Base-by-base conservation (phyloP, 2,329 filamentous ascomycete genomes). In the Ophiocordyceps camponoti-saundersi region DNA sequence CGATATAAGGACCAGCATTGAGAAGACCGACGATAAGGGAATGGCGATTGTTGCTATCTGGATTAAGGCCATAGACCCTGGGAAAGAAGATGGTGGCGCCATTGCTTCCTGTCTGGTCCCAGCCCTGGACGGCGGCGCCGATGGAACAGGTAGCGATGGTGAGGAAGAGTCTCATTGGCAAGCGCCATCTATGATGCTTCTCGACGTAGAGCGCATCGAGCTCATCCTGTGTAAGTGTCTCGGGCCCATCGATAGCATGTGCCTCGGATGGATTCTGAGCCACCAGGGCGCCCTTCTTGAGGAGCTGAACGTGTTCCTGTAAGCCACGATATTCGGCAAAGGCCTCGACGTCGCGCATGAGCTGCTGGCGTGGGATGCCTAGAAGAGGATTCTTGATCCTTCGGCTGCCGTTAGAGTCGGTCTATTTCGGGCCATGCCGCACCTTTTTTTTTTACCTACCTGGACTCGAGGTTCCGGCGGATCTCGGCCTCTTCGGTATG, bases 131-230 rank as follows among this genome's bases (percentile, higher is more conserved):
- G 13, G 79, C 79, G 26, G 80, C 80, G 47, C 77, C 80, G 45
- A 84, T 73, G 42, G 80, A 82, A 59, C 78, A 82, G 15, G 77
- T 72, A 3, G 72, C 65, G 50, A 85, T 82, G 32, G 80, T 82
- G 50, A 80, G 70, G 65, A 78, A 81, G 6, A 85, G 66, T 52
- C 71, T 71, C 53, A 56, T 63, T 0, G 81, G 78, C 49, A 80
- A 72, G 48, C 71, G 68, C 77, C 81, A 85, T 54, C 77, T 79
- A 68, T 85, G 79, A 6, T 71, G 66, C 42, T 70, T 63, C 58
- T 85, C 81, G 41, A 75, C 67, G 42, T 67, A 64, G 16, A 90
- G 68, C 16, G 67, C 66, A n/a, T 65, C 60, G 46, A 77, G 70
- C 56, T 82, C 79, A 0, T 68, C 66, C 13, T 76, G 67, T 44